Percentiles rank a stretch among this genome's conserved stretches.
phyloP scores from a whole-genome alignment of 2,329 filamentous ascomycete genomes.

The Neonectria faginata region DNA sequence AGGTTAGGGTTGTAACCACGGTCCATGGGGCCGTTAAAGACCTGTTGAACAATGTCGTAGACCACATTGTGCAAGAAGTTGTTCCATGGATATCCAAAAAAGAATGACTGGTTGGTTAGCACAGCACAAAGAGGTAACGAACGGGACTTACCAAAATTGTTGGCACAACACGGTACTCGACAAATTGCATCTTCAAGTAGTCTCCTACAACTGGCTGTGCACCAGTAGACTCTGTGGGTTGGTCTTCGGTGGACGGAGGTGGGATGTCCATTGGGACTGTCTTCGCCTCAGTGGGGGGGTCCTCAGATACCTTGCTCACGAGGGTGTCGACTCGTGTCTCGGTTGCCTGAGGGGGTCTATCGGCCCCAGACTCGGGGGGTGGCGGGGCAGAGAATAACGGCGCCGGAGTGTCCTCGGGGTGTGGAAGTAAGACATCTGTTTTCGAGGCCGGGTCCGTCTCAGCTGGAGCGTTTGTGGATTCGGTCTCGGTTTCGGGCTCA shows the following conservation, averaged over 20 bases:
- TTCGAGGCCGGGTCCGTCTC: constrained; percentile 31
- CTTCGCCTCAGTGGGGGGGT: constrained; percentile 23
- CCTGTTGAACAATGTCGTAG: constrained; percentile 98
- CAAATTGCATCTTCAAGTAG: constrained; percentile 94
- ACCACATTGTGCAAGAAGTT: constrained; percentile 99
- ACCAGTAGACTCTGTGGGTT: constrained; percentile 22
- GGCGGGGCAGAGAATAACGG: constrained; percentile 62
- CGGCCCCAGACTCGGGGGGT: constrained; percentile 45
- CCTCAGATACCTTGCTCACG: neutral
- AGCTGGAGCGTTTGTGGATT: constrained; percentile 24
- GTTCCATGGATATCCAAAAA: constrained; percentile 99
- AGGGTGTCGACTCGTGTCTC: constrained; percentile 23
- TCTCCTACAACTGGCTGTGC: constrained; percentile 87
- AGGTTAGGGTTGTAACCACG: constrained; percentile 91
- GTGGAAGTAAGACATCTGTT: constrained; percentile 58
- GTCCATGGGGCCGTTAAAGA: constrained; percentile 98
- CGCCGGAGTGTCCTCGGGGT: constrained; percentile 75
- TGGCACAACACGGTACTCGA: constrained; percentile 92
- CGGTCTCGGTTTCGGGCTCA: constrained; percentile 38
- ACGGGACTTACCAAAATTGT: constrained; percentile 82
- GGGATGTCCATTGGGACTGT: constrained; percentile 10
- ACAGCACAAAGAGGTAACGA: neutral
- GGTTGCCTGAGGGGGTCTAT: constrained; percentile 38
- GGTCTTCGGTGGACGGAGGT: constrained; percentile 31
- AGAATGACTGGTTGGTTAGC: constrained; percentile 78